Conservation (phyloP, 768 basidiomycete genomes). For the Tulasnella sp. region DNA sequence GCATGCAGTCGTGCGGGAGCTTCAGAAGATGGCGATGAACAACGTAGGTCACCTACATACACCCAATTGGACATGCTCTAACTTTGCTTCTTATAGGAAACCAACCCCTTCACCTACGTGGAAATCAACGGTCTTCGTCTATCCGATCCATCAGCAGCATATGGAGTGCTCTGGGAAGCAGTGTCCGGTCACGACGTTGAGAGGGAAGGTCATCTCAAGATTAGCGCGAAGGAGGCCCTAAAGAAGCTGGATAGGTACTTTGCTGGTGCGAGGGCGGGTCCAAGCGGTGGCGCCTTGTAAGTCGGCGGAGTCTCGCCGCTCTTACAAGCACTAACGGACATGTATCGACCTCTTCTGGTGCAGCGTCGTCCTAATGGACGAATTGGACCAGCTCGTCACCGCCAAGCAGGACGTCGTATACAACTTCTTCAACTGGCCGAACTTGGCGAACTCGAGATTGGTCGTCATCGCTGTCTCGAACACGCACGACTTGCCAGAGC, state of each 20-base stretch:
- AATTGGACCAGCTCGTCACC: conserved; percentile 94
- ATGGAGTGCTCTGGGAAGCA: conserved; percentile 87
- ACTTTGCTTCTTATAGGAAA: conserved; percentile 58
- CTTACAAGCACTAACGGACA: conserved; percentile 13
- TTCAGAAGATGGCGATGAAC: conserved; percentile 82
- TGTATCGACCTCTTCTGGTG: background rate
- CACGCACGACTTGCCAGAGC: conserved; percentile 95
- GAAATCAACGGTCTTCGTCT: conserved; percentile 96
- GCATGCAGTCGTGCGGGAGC: conserved; percentile 83
- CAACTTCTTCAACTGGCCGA: conserved; percentile 99
- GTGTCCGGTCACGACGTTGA: conserved; percentile 74
- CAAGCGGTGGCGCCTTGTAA: conserved; percentile 84
- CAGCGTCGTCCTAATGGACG: conserved; percentile 97
- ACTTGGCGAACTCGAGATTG: conserved; percentile 77
- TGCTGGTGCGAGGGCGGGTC: conserved; percentile 61
- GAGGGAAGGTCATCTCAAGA: conserved; percentile 59
- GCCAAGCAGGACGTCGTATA: conserved; percentile 97
- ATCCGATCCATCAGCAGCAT: conserved; percentile 89
- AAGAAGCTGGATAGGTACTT: conserved; percentile 77
- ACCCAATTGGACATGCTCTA: background rate
- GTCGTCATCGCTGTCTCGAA: conserved; percentile 97
- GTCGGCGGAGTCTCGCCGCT: conserved; percentile 35
- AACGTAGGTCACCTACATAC: conserved; percentile 50
- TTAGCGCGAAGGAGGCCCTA: conserved; percentile 77
- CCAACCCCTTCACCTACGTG: conserved; percentile 90